Base-by-base conservation (phyloP, 1,284 basidiomycete species). In the Flammula alnicola region DNA sequence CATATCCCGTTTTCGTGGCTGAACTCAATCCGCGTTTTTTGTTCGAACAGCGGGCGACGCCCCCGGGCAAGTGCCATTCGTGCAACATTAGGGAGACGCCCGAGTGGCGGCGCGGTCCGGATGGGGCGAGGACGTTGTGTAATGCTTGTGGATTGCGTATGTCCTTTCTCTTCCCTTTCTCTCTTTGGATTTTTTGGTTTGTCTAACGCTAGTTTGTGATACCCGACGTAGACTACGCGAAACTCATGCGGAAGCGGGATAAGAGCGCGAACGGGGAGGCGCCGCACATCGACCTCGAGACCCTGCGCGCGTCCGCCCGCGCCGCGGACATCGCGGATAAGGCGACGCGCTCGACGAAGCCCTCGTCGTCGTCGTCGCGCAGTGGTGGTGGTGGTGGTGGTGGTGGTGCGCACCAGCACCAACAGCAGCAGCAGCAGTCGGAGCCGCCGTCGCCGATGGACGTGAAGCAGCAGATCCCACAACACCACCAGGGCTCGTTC, bases 71-170 rank as follows among this genome's bases (percentile, higher is more conserved):
- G 63, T 91, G 88, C 60, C 87, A 90, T 66, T 89, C 88, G 22
- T 91, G 88, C 64, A 88, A 88, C 67, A 91, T 88, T 49, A 77
- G 84, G 50, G 89, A 91, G 65, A 91, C 88, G 3, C 88, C 88
- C n/a, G 88, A 91, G 64, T 91, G 88, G 88, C 69, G 88, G 44
- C 79, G 88, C 26, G 88, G 88, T 16, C 88, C 88, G 4, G 88
- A 91, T 61, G 88, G 88, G 5, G 87, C 88, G 14, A 71, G 88
- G 59, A 91, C 88, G 6, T 65, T 91, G 61, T 91, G 88, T 63
- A 91, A 91, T 63, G 88, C 88, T 37, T 91, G 88, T 67, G 88
- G 88, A 25, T 68, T 91, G 58, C 88, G 88, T 91, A 65, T 66
- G 88, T 86, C n/a, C n/a, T 46, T 16, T 40, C 50, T 49, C 49